A percentile compares a stretch with the other conserved stretches of the same genome.
phyloP scores from a whole-genome alignment of 345 rosid genomes.

The Noccaea caerulescens region DNA sequence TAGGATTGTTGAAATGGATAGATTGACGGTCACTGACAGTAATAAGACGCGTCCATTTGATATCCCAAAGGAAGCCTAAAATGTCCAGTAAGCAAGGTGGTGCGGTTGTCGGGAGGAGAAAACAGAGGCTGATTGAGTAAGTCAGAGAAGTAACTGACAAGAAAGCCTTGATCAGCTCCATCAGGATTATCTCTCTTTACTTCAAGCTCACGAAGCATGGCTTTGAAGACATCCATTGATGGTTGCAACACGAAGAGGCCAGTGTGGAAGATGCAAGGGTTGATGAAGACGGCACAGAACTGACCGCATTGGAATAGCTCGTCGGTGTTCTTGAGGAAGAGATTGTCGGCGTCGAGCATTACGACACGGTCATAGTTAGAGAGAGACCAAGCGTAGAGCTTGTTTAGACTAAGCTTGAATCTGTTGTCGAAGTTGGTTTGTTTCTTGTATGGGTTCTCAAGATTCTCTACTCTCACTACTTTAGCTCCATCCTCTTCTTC shows the following conservation, averaged over 20 bases:
- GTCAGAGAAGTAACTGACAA: conserved; percentile 83
- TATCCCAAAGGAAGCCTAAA: conserved; percentile 95
- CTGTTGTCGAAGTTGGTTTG: conserved; percentile 64
- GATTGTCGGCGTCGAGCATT: conserved; percentile 93
- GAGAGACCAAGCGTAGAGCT: conserved; percentile 90
- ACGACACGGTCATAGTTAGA: conserved; percentile 82
- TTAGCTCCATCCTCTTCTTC: conserved; percentile 85
- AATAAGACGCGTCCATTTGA: conserved; percentile 98
- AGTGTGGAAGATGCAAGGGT: conserved; percentile 97
- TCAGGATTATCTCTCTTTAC: conserved; percentile 69
- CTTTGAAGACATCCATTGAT: conserved; percentile 66
- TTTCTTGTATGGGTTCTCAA: conserved; percentile 81
- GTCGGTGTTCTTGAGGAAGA: conserved; percentile 78
- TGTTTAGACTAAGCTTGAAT: conserved; percentile 86
- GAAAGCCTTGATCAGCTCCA: conserved; percentile 98
- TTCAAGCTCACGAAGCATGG: conserved; percentile 77
- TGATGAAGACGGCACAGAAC: conserved; percentile 93
- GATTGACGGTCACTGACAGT: conserved; percentile 56
- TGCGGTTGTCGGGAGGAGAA: conserved; percentile 61
- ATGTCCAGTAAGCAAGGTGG: conserved; percentile 60
- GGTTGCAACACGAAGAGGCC: conserved; percentile 96
- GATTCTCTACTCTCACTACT: conserved; percentile 82
- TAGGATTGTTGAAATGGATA: background rate
- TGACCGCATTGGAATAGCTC: conserved; percentile 95
- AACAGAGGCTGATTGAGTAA: conserved; percentile 82